Percentiles rank a stretch among this genome's conserved stretches.
Evolutionary conservation across 805 yeast species (phyloP).

Genomic region (Wickerhamomyces queroliae): DNA sequence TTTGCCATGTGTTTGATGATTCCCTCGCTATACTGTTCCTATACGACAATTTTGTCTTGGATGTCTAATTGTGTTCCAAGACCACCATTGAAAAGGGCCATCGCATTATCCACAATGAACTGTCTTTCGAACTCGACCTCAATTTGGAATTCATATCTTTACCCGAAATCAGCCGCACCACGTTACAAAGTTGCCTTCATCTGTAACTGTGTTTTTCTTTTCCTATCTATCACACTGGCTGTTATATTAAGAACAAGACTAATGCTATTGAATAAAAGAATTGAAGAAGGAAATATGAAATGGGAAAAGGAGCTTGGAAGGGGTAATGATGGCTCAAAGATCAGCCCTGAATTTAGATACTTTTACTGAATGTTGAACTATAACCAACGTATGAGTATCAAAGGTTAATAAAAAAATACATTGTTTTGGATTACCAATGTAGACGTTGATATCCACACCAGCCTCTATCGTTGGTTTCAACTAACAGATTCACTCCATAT

Average conservation of each 20-base stretch:
- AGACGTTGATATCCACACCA: no score
- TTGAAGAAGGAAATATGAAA: slow-evolving; percentile 39
- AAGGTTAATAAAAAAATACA: no score
- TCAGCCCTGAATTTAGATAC: slow-evolving; percentile 39
- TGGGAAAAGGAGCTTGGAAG: slow-evolving; percentile 39
- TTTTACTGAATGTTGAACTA: no score
- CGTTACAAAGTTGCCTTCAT: slow-evolving; percentile 40
- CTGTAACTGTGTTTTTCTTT: slow-evolving; percentile 43
- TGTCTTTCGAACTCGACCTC: slow-evolving; percentile 51
- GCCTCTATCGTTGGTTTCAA: no score
- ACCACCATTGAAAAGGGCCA: slow-evolving; percentile 55
- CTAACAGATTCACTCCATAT: no score
- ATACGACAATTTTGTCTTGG: slow-evolving; percentile 48
- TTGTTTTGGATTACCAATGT: no score
- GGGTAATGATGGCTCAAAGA: slow-evolving; percentile 38
- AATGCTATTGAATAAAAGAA: slow-evolving; percentile 32
- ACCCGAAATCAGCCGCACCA: slow-evolving; percentile 41
- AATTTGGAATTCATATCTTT: slow-evolving; percentile 49
- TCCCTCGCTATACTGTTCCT: slow-evolving; percentile 49
- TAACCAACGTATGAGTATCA: no score
- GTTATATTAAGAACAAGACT: slow-evolving; percentile 34
- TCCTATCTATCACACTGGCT: slow-evolving; percentile 34
- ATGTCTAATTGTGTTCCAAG: slow-evolving; percentile 50
- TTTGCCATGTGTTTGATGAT: slow-evolving; percentile 57
- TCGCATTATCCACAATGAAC: slow-evolving; percentile 51